A percentile compares a stretch with the other conserved stretches of the same genome.
Evolutionary conservation across 805 yeast genomes (phyloP).

Genomic region (Candida boleticola): DNA sequence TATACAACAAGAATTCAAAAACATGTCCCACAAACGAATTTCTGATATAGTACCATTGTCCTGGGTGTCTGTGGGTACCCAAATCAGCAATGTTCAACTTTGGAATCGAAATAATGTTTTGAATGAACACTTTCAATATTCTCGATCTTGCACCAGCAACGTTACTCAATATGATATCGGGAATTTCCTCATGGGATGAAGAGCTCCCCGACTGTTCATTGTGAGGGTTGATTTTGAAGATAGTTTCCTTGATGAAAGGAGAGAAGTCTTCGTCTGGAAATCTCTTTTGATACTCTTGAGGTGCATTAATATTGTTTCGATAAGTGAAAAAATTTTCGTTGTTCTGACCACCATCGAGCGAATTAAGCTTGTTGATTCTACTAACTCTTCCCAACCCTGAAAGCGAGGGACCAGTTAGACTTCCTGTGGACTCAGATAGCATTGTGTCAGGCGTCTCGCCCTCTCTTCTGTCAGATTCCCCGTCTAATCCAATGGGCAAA

Average conservation of each 20-base stretch:
- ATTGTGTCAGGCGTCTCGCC: background rate
- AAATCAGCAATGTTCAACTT: constrained; percentile 34
- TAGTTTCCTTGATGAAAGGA: constrained; percentile 17
- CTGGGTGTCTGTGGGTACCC: constrained; percentile 38
- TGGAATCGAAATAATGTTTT: constrained; percentile 26
- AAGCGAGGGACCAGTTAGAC: background rate
- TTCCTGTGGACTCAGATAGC: background rate
- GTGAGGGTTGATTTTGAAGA: background rate
- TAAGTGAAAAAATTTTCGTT: constrained; percentile 14
- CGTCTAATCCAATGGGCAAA: background rate
- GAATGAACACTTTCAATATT: constrained; percentile 26
- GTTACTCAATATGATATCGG: constrained; percentile 18
- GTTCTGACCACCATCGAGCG: background rate
- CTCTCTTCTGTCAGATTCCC: background rate
- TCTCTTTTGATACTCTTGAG: constrained; percentile 24
- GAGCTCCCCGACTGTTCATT: constrained; percentile 6
- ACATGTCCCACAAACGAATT: constrained; percentile 30
- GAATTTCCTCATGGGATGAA: constrained; percentile 3
- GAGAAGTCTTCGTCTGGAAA: constrained; percentile 33
- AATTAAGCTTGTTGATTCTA: background rate
- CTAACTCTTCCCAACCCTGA: background rate
- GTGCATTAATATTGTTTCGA: constrained; percentile 22
- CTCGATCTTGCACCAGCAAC: constrained; percentile 21
- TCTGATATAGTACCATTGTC: constrained; percentile 38
- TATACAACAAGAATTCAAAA: constrained; percentile 27